These are phyloP conservation scores for Tolypocladium sp. DNA, from an alignment of 2,329 filamentous ascomycete species.

Conservation along the genomic window DNA sequence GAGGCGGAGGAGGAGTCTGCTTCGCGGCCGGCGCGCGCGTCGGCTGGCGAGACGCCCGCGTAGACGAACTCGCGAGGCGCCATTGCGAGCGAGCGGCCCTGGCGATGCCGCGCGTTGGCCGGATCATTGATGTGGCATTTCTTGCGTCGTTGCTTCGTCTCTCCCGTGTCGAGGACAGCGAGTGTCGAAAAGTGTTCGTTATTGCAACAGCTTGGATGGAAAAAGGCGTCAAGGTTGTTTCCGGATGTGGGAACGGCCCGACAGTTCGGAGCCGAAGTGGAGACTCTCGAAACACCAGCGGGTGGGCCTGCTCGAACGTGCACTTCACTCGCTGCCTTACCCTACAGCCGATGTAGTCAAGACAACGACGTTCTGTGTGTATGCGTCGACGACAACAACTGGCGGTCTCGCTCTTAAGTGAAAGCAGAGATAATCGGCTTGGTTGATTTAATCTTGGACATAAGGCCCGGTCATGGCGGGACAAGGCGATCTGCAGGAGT, in stretches of 20 bases:
- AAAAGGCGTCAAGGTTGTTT: slow-evolving; percentile 2
- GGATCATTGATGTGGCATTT: slow-evolving; percentile 18
- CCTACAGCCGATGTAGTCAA: not conserved
- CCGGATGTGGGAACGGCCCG: slow-evolving; percentile 9
- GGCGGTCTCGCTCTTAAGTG: not conserved
- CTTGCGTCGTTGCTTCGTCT: not conserved
- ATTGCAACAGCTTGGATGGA: not conserved
- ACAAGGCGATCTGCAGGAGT: slow-evolving; percentile 51
- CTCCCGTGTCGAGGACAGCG: not conserved
- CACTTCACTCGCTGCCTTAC: not conserved
- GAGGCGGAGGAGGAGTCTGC: slow-evolving; percentile 5
- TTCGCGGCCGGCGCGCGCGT: slow-evolving; percentile 1
- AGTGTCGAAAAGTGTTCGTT: not conserved
- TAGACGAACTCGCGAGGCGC: slow-evolving; percentile 19
- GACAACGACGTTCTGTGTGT: not conserved
- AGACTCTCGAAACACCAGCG: no score
- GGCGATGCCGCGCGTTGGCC: slow-evolving; percentile 15
- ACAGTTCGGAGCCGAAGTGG: slow-evolving; percentile 5
- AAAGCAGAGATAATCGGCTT: not conserved
- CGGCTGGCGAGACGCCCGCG: slow-evolving; percentile 12
- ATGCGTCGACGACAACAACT: not conserved
- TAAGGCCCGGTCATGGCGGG: slow-evolving; percentile 34
- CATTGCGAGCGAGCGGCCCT: slow-evolving; percentile 12
- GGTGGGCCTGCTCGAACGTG: no score
- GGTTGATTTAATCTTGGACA: not conserved